Percentiles rank a stretch among this genome's conserved stretches.
phyloP scores from a whole-genome alignment of 257 asterid genomes.

The Capsicum rhomboideum region DNA sequence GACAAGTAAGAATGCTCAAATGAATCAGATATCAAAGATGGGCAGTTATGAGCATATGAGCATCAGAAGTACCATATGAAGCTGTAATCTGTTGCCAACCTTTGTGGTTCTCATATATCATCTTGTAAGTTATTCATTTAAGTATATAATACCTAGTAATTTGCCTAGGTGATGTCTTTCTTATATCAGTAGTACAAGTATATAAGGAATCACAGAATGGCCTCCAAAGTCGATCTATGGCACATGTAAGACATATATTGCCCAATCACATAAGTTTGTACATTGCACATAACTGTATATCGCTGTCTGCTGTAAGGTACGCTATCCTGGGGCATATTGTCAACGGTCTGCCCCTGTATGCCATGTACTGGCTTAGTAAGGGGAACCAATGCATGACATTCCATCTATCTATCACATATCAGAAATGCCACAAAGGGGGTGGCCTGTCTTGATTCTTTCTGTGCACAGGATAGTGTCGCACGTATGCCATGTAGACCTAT shows the following conservation, averaged over 20 bases:
- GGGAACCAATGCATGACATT: too few species aligned
- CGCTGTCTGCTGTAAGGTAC: too few species aligned
- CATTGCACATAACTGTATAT: too few species aligned
- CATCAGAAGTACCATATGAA: neutral
- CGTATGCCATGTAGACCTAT: too few species aligned
- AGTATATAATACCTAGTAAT: neutral
- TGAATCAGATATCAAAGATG: neutral
- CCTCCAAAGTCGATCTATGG: neutral
- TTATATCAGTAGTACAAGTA: neutral
- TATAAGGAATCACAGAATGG: neutral
- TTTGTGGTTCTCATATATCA: neutral
- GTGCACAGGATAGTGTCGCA: too few species aligned
- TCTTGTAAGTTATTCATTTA: neutral
- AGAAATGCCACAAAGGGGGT: too few species aligned
- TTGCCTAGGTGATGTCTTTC: neutral
- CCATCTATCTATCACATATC: too few species aligned
- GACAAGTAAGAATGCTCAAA: neutral
- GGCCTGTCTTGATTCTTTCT: too few species aligned
- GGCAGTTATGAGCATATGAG: neutral
- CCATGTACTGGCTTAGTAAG: too few species aligned
- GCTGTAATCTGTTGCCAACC: neutral
- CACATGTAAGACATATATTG: neutral
- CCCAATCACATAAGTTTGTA: too few species aligned
- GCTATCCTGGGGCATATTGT: too few species aligned
- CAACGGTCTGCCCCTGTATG: too few species aligned